Percentiles rank a stretch among this genome's conserved stretches.
Conservation (phyloP, 352 stramenopile species). For the Pythium rhizo-oryzae region DNA sequence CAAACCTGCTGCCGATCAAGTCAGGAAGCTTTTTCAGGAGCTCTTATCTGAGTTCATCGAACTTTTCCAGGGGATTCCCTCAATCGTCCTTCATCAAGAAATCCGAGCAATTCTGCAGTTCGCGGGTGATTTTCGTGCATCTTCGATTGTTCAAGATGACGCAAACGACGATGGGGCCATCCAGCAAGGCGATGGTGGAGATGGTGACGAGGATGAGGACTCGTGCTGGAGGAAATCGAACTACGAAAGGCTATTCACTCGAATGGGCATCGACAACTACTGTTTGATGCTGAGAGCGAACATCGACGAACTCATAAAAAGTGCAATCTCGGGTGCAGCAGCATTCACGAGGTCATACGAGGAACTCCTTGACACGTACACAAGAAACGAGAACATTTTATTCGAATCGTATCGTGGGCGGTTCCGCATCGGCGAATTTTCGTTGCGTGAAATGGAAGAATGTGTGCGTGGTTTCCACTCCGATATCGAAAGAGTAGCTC, state of each 20-base stretch:
- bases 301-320: conserved; percentile 47
- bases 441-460: conserved; percentile 40
- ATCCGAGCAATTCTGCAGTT: conserved; percentile 53
- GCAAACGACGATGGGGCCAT: background rate
- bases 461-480: conserved; percentile 42
- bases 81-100: conserved; percentile 40
- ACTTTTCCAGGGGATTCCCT: conserved; percentile 41
- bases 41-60: conserved; percentile 43
- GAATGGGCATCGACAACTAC: conserved; percentile 36
- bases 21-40: conserved; percentile 32
- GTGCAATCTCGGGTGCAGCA: conserved; percentile 23
- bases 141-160: conserved; percentile 15
- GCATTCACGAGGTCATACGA: conserved; percentile 43
- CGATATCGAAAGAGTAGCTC: conserved; percentile 37
- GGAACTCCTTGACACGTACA: conserved; percentile 34
- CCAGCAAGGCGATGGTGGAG: background rate
- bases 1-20: conserved; percentile 36
- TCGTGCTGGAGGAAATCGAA: conserved; percentile 27
- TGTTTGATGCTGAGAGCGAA: conserved; percentile 40
- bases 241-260: conserved; percentile 36
- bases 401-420: conserved; percentile 47
- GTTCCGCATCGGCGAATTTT: conserved; percentile 52
- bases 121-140: conserved; percentile 47
- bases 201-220: conserved; percentile 12
- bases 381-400: conserved; percentile 46